Base-by-base conservation (phyloP, 2,329 filamentous ascomycete species). In the Pseudocercospora ulei region DNA sequence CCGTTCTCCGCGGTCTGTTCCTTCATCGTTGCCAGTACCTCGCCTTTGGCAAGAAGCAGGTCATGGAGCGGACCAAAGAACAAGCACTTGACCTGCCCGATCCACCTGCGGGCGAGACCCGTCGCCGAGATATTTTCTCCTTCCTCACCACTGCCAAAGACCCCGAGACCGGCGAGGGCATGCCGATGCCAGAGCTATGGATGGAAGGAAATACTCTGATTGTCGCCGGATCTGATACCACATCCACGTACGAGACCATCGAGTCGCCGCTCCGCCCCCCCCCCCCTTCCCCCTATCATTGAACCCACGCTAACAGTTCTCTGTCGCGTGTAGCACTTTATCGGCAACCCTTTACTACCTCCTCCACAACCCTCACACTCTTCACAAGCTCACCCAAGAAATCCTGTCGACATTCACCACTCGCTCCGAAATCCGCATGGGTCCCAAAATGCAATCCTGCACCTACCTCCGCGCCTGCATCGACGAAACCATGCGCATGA, bases 151-250 rank as follows among this genome's bases (percentile, higher is more conserved):
- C 41, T 38, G 48, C 48, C 37, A 50, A 55, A 37, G 39, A 65
- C 13, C 49, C 9, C 60, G 64, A 42, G 52, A 62, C 19, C 59
- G 65, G 35, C 62, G 67, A 56, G 58, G 58, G 47, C 56, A 61
- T 54, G 56, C 62, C 35, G 2, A 49, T 50, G 40, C 36, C 44
- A 9, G 68, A 71, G 48, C 48, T 71, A 13, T 68, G 65, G 60
- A 64, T 62, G 44, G 69, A 72, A 48, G 67, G 63, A 22, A 65
- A 68, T 37, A 56, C 67, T 2, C 49, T 71, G 14, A 70, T 71
- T 43, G 66, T 69, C 26, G 68, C 68, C 8, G 68, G 62, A 42
- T 51, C 31, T 1, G 65, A 68, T 39, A 67, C 65, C 3, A 65
- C 64, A 2, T 64, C 63, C 1, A 66, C 63, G 4, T 48, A 36